Evolutionary conservation across 208 protist genomes (phyloP).

Genomic region (Crithidia thermophila): DNA sequence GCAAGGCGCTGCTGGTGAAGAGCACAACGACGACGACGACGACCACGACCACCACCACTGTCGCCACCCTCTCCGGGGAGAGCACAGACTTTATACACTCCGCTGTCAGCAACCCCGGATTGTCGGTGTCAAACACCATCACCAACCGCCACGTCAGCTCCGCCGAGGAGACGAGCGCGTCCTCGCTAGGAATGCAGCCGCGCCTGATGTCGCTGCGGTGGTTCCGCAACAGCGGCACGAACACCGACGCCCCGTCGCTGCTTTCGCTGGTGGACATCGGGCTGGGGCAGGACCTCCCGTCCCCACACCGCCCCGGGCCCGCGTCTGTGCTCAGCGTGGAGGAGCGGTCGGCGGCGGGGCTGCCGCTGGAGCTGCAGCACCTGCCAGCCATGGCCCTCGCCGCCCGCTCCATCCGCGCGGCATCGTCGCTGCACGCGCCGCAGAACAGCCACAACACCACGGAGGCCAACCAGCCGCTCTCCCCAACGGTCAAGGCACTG

Average conservation of each 20-base stretch:
- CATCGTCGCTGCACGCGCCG: background rate
- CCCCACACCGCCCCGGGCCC: background rate
- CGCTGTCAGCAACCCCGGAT: constrained; percentile 20
- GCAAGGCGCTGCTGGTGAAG: constrained; percentile 17
- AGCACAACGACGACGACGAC: constrained; percentile 12
- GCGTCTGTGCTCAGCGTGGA: constrained; percentile 1
- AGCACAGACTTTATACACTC: constrained; percentile 19
- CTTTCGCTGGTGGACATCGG: constrained; percentile 16
- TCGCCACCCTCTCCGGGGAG: constrained; percentile 9
- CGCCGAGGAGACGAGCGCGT: constrained; percentile 7
- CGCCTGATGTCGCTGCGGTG: background rate
- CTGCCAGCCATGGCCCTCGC: background rate
- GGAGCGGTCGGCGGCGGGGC: constrained; percentile 8
- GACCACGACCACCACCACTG: constrained; percentile 13
- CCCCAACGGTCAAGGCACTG: background rate
- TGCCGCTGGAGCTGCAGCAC: constrained; percentile 16
- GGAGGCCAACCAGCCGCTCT: background rate
- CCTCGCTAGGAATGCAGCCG: constrained; percentile 5
- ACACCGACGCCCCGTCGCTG: constrained; percentile 10
- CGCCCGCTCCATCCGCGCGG: background rate
- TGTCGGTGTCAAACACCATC: constrained; percentile 13
- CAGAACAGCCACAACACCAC: background rate
- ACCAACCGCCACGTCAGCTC: constrained; percentile 17
- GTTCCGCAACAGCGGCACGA: constrained; percentile 8
- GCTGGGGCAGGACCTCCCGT: background rate